Evolutionary conservation across 768 basidiomycete genomes (phyloP), one percentile per base, ranked within the genome.

Genomic region (Pleurotus ostreatus): DNA sequence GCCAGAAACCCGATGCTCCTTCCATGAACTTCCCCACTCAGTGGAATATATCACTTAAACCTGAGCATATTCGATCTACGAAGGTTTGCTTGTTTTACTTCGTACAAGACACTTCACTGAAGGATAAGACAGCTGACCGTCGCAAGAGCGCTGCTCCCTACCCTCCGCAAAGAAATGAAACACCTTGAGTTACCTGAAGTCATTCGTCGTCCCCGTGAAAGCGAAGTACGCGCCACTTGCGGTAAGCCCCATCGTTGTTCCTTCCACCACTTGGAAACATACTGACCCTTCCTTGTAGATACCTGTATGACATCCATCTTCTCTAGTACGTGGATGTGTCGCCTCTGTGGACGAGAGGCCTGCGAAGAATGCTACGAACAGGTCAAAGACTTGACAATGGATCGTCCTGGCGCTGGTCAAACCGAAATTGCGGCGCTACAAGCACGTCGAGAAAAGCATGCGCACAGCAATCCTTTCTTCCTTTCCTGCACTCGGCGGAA

Each of bases 271-370:
- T 11, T 59, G 46, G 15, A 8, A 22, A 9, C 18, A 11, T 57
- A 16, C 63, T 16, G 52, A 56, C 22, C 0, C 9, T n/a, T 40
- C 47, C 58, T 56, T 18, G 16, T 66, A 96, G 94, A 97, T 70
- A 92, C 89, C 1, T 97, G 94, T 69, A 89, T 92, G 79, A 94
- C 92, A 4, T 95, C 94, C 11, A 84, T 96, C 56, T 96, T 96
- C 70, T 88, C 89, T 5, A 85, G 84, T 56, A 88, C 85, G 26
- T 96, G 90, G 85, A 89, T 95, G 82, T 96, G 94, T 67, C 80
- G 88, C n/a, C 66, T 83, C 39, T 98, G 95, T 68, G 95, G 92
- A 4, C 84, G 92, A 8, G 95, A 97, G 70, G 84, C 89, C 7
- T 98, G 95, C 66, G 77, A 85, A 1, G 89, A 92, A 58, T 97